Evolutionary conservation across 441 rosid species (phyloP), one percentile per base, ranked within the genome.

Genomic region (Rhodomyrtus psidioides): DNA sequence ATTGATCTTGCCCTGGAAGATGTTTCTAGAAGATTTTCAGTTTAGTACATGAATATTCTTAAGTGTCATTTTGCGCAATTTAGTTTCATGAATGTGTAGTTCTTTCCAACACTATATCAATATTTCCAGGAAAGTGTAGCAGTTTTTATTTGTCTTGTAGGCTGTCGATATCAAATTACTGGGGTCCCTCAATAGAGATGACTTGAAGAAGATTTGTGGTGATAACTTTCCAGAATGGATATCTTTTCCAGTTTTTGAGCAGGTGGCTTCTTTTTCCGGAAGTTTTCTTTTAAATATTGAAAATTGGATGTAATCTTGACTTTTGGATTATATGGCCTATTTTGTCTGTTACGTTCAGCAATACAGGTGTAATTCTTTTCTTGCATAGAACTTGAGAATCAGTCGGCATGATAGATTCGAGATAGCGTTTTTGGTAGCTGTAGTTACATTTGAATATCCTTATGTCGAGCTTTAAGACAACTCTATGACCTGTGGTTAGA

Each of bases 221-320:
- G 98, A 96, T 87, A 96, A 94, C 87, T 95, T 94, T 88, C 99
- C 99, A 53, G 95, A 93, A 79, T 96, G 99, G 99, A 95, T 97
- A 88, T 97, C 99, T 7, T 97, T 97, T 86, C 99, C 99, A 26
- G 98, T 89, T 44, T 97, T 86, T 92, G 99, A 97, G 89, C 99
- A 96, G 98, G 99, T 96, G 57, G 84, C 28, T 24, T 81, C 53
- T 42, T 82, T 49, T 56, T 28, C 30, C 60, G 1, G 44, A 26
- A 9, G 5, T 10, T 84, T 10, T 28, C 27, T 65, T 28, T 60
- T 21, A 7, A 28, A 51, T 30, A 26, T 53, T 34, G 23, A 27
- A 70, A 46, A 39, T 70, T 21, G 79, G 79, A 70, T 21, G 9
- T 70, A 39, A 70, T 39, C 49, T 70, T 70, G 79, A 70, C 39